These are phyloP conservation scores for Cercospora sp. DNA, from an alignment of 2,329 filamentous ascomycete genomes.

Conservation along the genomic window DNA sequence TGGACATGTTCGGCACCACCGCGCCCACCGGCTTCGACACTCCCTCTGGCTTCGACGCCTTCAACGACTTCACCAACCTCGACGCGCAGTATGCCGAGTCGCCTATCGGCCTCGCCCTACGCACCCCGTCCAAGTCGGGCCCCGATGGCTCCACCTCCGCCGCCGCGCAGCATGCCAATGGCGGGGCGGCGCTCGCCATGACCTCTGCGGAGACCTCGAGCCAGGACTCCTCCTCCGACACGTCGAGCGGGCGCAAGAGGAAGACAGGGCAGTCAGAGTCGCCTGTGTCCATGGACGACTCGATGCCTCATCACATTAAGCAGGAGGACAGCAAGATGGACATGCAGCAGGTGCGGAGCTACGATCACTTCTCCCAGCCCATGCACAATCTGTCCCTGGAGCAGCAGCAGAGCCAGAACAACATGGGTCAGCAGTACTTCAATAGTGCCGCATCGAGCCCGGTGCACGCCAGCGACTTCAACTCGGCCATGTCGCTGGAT, in stretches of 20 bases:
- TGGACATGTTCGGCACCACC: conserved; percentile 26
- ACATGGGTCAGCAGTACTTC: conserved; percentile 56
- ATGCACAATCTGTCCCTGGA: conserved; percentile 40
- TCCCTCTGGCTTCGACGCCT: conserved; percentile 31
- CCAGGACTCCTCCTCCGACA: conserved; percentile 47
- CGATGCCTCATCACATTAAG: conserved; percentile 23
- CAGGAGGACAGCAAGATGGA: conserved; percentile 36
- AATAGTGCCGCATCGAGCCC: conserved; percentile 61
- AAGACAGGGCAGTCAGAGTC: conserved; percentile 43
- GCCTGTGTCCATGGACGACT: conserved; percentile 32
- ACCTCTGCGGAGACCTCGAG: conserved; percentile 45
- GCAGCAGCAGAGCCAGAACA: conserved; percentile 18
- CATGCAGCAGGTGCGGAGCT: conserved; percentile 32
- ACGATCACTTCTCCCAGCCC: conserved; percentile 35
- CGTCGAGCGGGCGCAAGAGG: conserved; percentile 44
- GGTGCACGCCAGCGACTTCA: conserved; percentile 34
- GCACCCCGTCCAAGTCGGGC: conserved; percentile 35
- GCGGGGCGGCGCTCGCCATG: conserved; percentile 17
- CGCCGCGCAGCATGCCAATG: conserved; percentile 21
- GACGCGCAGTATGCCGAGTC: conserved; percentile 34
- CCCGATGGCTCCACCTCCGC: conserved; percentile 23
- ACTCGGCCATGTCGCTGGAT: conserved; percentile 35
- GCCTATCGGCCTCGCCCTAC: conserved; percentile 29
- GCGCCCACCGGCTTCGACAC: conserved; percentile 31
- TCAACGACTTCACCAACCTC: conserved; percentile 35